Base-by-base conservation (phyloP, 305 asterid genomes). In the Solanum hybrid region DNA sequence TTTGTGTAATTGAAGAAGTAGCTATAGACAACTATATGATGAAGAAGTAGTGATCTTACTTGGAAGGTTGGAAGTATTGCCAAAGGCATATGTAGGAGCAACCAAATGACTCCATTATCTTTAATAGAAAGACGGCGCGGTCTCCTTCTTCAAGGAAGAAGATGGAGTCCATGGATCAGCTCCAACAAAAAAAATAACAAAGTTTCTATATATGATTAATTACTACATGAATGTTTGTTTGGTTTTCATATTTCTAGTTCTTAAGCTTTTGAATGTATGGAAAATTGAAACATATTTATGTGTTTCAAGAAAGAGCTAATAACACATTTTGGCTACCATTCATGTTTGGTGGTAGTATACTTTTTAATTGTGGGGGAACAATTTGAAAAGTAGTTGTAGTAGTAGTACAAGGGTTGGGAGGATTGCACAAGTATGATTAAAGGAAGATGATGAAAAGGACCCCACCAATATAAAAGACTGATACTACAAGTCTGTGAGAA, bases 31-130 rank as follows among this genome's bases (percentile, higher is more conserved):
- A 41, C 13, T 17, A 17, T 85, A n/a, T n/a, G 33, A 31, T 15
- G 17, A 70, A 11, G 14, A 37, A 39, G 33, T 14, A 6, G 33
- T 85, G 27, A 24, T 32, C 90, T 86, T 88, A 96, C 98, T 94
- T 95, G 90, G 93, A 91, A 36, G 96, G 92, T 3, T 92, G 94
- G 11, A 90, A 14, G 89, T 93, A 92, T 41, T 93, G 92, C 97
- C 98, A 95, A 3, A 97, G 93, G 90, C 98, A 96, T 90, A 97
- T 88, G 92, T 97, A 93, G 41, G 93, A 89, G 88, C 95, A 92
- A 2, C 94, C 94, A 45, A 92, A 89, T 70, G 93, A 88, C 81
- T 93, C 95, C 93, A 94, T 88, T 91, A 95, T 93, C 6, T 91
- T 91, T 24, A 89, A 92, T 45, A 97, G 94, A 65, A 94, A 92